Conservation (phyloP, 208 protist species). For the Leishmania major region DNA sequence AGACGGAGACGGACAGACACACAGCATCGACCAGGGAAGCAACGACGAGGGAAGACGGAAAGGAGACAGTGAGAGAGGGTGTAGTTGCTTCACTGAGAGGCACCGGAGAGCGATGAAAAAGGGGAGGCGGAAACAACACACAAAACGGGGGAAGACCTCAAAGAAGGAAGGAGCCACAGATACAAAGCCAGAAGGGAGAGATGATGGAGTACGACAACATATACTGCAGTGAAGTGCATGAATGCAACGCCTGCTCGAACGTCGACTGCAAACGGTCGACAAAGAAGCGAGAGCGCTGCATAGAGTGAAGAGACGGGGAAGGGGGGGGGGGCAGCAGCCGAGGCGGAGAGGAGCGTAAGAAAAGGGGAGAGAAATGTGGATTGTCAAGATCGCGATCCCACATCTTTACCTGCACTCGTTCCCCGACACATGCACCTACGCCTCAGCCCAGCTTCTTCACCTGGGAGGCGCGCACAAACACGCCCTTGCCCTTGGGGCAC, state of each 20-base stretch:
- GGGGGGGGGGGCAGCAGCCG: not conserved
- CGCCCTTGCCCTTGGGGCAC: constrained; percentile 88
- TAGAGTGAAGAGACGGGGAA: not conserved
- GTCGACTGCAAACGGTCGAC: constrained; percentile 1
- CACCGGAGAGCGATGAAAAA: not conserved
- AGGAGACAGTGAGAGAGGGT: not conserved
- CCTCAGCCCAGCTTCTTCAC: constrained; percentile 62
- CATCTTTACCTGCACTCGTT: not conserved
- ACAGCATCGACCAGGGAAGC: not conserved
- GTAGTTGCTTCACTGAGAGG: not conserved
- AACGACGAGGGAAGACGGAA: not conserved
- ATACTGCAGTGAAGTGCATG: not conserved
- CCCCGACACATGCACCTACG: not conserved
- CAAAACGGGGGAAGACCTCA: not conserved
- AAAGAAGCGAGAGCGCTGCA: not conserved
- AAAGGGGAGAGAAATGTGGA: not conserved
- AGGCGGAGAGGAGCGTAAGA: not conserved
- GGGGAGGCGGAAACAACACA: not conserved
- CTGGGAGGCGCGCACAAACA: constrained; percentile 90
- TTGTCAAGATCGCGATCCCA: not conserved
- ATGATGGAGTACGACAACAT: not conserved
- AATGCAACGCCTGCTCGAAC: not conserved
- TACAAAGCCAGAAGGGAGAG: not conserved
- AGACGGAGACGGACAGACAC: constrained; percentile 5
- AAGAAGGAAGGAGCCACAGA: not conserved